These are phyloP conservation scores for Aureobasidium musti DNA, from an alignment of 2,329 filamentous ascomycete genomes.

Conservation along the genomic window DNA sequence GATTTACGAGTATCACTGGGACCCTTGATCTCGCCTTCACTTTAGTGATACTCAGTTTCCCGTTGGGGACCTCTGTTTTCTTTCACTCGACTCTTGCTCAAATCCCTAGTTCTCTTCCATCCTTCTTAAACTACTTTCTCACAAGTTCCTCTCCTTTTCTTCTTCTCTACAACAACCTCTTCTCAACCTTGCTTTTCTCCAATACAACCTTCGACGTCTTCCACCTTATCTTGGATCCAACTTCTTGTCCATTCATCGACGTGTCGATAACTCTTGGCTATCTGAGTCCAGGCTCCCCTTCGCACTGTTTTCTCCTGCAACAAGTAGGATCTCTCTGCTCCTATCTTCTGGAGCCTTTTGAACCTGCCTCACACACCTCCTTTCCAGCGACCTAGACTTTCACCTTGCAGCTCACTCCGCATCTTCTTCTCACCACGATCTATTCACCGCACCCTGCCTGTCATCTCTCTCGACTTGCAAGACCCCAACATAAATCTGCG, in stretches of 20 bases:
- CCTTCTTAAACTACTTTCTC: not conserved
- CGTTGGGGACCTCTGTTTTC: not conserved
- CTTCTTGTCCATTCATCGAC: not conserved
- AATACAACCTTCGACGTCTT: not conserved
- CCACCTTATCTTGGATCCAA: not conserved
- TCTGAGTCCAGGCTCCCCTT: too few species aligned
- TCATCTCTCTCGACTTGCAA: not conserved
- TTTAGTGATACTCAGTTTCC: not conserved
- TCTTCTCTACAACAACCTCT: not conserved
- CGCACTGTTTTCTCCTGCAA: not conserved
- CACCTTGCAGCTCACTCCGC: not conserved
- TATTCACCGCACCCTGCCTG: not conserved
- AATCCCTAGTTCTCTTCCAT: not conserved
- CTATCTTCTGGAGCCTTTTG: not conserved
- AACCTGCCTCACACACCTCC: too few species aligned
- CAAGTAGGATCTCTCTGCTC: not conserved
- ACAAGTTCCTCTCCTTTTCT: not conserved
- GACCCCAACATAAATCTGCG: too few species aligned
- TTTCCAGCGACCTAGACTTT: not conserved
- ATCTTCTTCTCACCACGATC: not conserved
- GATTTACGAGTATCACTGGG: not conserved
- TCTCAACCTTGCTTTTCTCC: not conserved
- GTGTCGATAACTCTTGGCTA: not conserved
- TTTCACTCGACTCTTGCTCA: not conserved
- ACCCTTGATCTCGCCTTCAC: not conserved